Evolutionary conservation across 352 stramenopile genomes (phyloP).

Genomic region (Phytopythium chamaehyphon): DNA sequence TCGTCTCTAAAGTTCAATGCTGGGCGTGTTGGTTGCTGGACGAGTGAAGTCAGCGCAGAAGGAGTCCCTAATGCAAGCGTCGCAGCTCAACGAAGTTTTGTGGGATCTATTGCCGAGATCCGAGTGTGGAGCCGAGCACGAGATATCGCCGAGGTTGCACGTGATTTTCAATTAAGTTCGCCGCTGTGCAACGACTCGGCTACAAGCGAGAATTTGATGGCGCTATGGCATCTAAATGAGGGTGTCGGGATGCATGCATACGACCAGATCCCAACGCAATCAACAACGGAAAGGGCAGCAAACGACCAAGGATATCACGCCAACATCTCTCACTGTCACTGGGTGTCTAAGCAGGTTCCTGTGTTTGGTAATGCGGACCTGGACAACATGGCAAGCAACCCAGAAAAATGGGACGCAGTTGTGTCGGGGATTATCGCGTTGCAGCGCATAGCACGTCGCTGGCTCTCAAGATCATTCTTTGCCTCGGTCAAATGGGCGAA

Average conservation of each 20-base stretch:
- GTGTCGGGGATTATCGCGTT: conserved; percentile 25
- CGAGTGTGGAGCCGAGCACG: conserved; percentile 61
- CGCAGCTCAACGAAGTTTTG: conserved; percentile 55
- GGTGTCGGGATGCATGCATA: conserved; percentile 64
- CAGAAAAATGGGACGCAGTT: conserved; percentile 24
- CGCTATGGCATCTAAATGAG: conserved; percentile 75
- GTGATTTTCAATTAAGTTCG: conserved; percentile 63
- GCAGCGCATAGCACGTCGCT: conserved; percentile 33
- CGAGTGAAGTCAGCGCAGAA: conserved; percentile 42
- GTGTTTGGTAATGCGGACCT: conserved; percentile 43
- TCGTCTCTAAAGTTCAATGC: conserved; percentile 43
- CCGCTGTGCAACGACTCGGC: no score
- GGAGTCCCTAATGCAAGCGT: conserved; percentile 22
- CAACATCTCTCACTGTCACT: conserved; percentile 64
- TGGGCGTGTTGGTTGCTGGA: conserved; percentile 69
- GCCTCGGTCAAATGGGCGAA: conserved; percentile 28
- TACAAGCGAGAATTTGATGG: conserved; percentile 19
- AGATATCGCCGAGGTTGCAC: conserved; percentile 33
- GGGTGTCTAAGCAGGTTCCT: conserved; percentile 51
- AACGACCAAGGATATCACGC: conserved; percentile 30
- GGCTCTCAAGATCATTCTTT: conserved; percentile 18
- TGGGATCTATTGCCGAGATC: conserved; percentile 70
- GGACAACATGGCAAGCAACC: conserved; percentile 16
- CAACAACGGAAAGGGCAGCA: conserved; percentile 4
- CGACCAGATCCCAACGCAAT: conserved; percentile 21